Evolutionary conservation across 2,329 filamentous ascomycete genomes (phyloP).

Genomic region (Sporothrix schenckii): DNA sequence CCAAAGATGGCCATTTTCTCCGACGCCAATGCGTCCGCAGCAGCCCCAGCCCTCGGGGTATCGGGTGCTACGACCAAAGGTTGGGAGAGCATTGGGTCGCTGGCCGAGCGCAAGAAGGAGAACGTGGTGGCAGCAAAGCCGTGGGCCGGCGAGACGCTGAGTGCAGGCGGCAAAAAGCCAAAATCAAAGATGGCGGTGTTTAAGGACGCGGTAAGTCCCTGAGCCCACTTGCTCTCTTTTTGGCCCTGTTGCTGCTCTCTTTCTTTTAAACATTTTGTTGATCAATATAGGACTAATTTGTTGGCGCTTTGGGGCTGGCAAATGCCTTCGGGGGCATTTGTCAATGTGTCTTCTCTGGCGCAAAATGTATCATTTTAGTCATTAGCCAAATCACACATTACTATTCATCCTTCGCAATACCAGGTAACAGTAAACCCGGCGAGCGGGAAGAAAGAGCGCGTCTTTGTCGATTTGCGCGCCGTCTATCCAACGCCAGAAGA

Average conservation of each 20-base stretch:
- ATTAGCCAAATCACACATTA: constrained; percentile 60
- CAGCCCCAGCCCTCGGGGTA: constrained; percentile 59
- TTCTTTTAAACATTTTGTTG: constrained; percentile 65
- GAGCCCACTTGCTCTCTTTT: neutral
- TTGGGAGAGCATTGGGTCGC: constrained; percentile 89
- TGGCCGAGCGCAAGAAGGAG: constrained; percentile 90
- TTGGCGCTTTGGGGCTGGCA: constrained; percentile 42
- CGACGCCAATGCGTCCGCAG: constrained; percentile 65
- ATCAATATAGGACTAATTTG: constrained; percentile 95
- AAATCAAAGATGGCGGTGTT: constrained; percentile 87
- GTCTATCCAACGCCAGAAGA: constrained; percentile 79
- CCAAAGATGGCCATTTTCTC: constrained; percentile 91
- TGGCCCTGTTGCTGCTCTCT: neutral
- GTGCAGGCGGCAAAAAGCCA: constrained; percentile 80
- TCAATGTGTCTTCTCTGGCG: constrained; percentile 43
- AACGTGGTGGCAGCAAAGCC: constrained; percentile 83
- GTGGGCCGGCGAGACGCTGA: constrained; percentile 89
- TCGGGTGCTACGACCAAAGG: constrained; percentile 64
- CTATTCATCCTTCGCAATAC: constrained; percentile 70
- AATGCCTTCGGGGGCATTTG: constrained; percentile 57
- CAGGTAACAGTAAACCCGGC: constrained; percentile 81
- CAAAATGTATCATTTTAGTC: constrained; percentile 55
- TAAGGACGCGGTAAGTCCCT: constrained; percentile 85
- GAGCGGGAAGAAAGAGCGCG: constrained; percentile 80
- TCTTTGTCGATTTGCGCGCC: constrained; percentile 82